Base-by-base conservation (phyloP, 495 filamentous ascomycete genomes). In the Aspergillus olivimuriae region DNA sequence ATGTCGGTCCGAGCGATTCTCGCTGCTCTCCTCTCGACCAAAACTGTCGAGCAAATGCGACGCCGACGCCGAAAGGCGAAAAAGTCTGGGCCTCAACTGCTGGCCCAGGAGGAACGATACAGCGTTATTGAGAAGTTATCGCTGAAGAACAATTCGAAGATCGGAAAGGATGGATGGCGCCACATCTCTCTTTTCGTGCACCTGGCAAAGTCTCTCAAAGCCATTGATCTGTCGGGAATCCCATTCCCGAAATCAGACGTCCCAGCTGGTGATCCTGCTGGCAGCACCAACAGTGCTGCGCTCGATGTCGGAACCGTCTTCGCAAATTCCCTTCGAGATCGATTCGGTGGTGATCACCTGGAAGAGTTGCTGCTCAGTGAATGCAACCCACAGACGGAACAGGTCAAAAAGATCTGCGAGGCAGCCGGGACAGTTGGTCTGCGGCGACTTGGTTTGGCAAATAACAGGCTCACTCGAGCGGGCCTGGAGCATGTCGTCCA, bases 101-200 rank as follows among this genome's bases (percentile, higher is more conserved):
- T 39, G 14, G 23, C 43, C 3, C 60, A 60, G 19, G 60, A 65
- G 34, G 75, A 81, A 46, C 64, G 67, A 23, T 63, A 69, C 21
- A 88, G 92, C 15, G 78, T 89, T 1, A 76, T 97, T 3, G 90
- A 96, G 68, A 83, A 91, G 47, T 62, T 98, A 4, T 84, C 83
- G 4, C 64, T 98, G n/a, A 96, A 94, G 60, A 83, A 90, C 56
- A 94, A 94, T 55, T 68, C 76, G 1, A 91, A 87, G 53, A 86
- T 97, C 43, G 82, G 84, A 7, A 66, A 72, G 2, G 87, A 91
- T 41, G 92, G 92, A 21, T 98, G 92, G 92, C 84, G 81, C 53
- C 84, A 96, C 52, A 86, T 98, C 28, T 82, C 82, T 42, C 70
- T 94, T 7, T 98, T 98, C 58, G 70, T 95, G 17, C 83, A 95